Evolutionary conservation across 2,329 filamentous ascomycete genomes (phyloP).

Genomic region (Cryphonectria japonica): DNA sequence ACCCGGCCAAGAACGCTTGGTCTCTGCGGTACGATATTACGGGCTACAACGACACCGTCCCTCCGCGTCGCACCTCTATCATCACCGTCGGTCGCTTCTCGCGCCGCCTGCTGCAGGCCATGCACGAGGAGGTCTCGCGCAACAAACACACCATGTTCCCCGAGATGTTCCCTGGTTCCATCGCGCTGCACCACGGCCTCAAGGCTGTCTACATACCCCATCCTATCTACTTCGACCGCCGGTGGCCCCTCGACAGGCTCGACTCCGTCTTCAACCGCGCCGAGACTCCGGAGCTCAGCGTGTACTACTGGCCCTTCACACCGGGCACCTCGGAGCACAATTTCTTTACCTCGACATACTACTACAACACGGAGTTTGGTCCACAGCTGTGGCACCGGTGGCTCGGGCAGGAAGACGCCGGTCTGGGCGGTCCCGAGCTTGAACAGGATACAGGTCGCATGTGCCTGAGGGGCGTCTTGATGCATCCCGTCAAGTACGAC

Average conservation of each 20-base stretch:
- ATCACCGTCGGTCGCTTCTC: constrained; percentile 77
- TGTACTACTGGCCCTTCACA: constrained; percentile 44
- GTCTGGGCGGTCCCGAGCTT: constrained; percentile 54
- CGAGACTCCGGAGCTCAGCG: constrained; percentile 55
- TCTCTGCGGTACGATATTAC: constrained; percentile 70
- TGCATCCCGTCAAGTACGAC: constrained; percentile 65
- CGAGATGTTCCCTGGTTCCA: constrained; percentile 78
- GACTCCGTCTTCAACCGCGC: constrained; percentile 65
- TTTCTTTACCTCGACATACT: constrained; percentile 63
- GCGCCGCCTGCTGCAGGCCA: constrained; percentile 72
- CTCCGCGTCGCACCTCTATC: constrained; percentile 76
- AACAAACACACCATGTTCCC: constrained; percentile 76
- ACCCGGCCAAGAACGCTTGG: constrained; percentile 74
- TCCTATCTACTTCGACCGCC: constrained; percentile 77
- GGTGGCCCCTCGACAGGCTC: constrained; percentile 63
- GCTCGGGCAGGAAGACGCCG: constrained; percentile 62
- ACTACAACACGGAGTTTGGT: constrained; percentile 61
- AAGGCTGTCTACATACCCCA: constrained; percentile 80
- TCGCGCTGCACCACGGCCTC: constrained; percentile 75
- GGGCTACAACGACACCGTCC: constrained; percentile 63
- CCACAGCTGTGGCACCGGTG: constrained; percentile 65
- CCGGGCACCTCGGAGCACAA: constrained; percentile 55
- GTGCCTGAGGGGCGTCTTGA: constrained; percentile 66
- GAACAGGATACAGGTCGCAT: constrained; percentile 50
- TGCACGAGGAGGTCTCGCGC: constrained; percentile 76